Conservation (phyloP, 2,329 filamentous ascomycete genomes). For the Ceratocystiopsis brevicomis region DNA sequence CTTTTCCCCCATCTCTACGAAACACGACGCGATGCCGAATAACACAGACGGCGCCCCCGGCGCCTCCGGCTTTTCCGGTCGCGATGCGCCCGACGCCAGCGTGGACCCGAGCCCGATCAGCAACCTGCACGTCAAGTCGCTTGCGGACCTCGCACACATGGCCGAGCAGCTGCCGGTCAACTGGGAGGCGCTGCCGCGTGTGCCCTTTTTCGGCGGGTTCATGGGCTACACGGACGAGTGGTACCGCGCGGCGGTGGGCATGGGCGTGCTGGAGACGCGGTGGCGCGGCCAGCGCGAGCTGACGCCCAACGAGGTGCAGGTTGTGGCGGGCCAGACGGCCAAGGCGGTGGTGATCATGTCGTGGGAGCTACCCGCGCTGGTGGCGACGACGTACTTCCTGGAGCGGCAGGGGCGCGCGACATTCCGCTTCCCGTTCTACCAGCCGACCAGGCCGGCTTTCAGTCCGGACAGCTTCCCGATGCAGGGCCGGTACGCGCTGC, state of each 20-base stretch:
- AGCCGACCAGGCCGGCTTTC: conserved; percentile 3
- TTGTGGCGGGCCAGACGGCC: conserved; percentile 6
- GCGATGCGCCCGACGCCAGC: background rate
- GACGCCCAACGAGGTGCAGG: conserved; percentile 8
- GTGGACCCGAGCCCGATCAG: conserved; percentile 1
- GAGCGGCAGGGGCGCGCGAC: conserved; percentile 5
- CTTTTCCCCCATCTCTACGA: too few species aligned
- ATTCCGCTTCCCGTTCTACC: conserved; percentile 9
- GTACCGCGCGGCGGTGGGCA: conserved; percentile 6
- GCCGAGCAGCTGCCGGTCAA: conserved; percentile 5
- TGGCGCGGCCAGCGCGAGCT: conserved; percentile 6
- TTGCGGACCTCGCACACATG: conserved; percentile 3
- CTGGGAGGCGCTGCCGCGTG: conserved; percentile 6
- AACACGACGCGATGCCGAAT: too few species aligned
- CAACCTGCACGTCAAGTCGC: conserved; percentile 5
- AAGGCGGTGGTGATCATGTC: conserved; percentile 3
- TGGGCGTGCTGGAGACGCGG: conserved; percentile 5
- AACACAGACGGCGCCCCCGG: too few species aligned
- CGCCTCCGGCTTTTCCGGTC: too few species aligned
- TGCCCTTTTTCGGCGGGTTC: conserved; percentile 6
- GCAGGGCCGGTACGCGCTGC: background rate
- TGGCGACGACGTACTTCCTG: conserved; percentile 1
- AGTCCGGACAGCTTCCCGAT: conserved; percentile 6
- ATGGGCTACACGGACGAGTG: conserved; percentile 4
- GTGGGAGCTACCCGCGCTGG: conserved; percentile 4